Evolutionary conservation across 805 yeast species (phyloP).

Genomic region (Metschnikowia proteae): DNA sequence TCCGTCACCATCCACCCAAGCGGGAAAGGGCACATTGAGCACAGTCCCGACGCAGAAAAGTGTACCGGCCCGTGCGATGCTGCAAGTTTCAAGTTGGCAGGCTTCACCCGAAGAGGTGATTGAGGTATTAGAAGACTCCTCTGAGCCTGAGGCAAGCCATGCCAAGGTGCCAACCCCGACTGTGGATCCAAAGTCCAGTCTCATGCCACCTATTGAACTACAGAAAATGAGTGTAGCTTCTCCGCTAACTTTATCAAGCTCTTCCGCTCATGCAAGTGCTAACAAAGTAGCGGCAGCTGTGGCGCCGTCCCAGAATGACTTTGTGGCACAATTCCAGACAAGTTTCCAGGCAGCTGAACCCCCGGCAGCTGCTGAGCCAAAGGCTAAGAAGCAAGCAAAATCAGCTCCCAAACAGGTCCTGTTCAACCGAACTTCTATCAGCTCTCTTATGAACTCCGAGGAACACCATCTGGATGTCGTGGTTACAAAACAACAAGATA

Average conservation of each 20-base stretch:
- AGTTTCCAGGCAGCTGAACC: constrained; percentile 20
- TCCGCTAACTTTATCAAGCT: background rate
- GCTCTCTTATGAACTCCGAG: constrained; percentile 38
- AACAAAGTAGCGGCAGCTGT: background rate
- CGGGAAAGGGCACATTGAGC: background rate
- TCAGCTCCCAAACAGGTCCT: constrained; percentile 7
- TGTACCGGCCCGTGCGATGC: background rate
- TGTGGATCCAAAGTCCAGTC: background rate
- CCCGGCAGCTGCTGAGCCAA: background rate
- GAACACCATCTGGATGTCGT: constrained; percentile 17
- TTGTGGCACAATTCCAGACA: constrained; percentile 25
- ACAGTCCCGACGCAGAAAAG: constrained; percentile 2
- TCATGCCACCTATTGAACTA: background rate
- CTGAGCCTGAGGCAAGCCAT: background rate
- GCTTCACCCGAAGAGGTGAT: background rate
- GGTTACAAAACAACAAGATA: constrained; percentile 8
- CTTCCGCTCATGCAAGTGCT: background rate
- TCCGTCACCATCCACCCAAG: background rate
- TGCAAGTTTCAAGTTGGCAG: background rate
- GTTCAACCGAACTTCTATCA: constrained; percentile 35
- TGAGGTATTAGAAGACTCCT: background rate
- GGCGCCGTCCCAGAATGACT: background rate
- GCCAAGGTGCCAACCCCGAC: background rate
- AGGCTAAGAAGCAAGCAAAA: background rate
- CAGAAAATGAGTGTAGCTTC: background rate